Percentiles rank a stretch among this genome's conserved stretches.
These are phyloP conservation scores for Maudiozyma serrabonitensis DNA, from an alignment of 805 yeast genomes.

Conservation along the genomic window DNA sequence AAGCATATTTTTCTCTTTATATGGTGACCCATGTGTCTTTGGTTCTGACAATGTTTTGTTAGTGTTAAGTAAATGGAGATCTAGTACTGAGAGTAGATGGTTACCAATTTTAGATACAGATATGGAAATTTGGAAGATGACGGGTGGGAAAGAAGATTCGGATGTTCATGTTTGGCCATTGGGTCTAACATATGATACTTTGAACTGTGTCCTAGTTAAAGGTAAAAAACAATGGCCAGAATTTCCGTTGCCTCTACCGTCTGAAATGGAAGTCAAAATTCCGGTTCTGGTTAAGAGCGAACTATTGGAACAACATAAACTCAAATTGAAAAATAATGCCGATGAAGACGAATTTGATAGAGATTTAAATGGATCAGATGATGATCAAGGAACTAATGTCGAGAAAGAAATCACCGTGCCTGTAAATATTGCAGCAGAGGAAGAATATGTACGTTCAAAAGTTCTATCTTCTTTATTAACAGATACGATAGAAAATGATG, in stretches of 20 bases:
- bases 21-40: constrained; percentile 83
- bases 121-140: constrained; percentile 39
- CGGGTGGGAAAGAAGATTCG: constrained; percentile 37
- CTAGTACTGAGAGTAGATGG: constrained; percentile 71
- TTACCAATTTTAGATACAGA: constrained; percentile 61
- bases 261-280: constrained; percentile 60
- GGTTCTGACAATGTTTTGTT: constrained; percentile 70
- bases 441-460: constrained; percentile 49
- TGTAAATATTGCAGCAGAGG: constrained; percentile 41
- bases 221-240: constrained; percentile 60
- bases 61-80: constrained; percentile 71
- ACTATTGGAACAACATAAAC: constrained; percentile 21
- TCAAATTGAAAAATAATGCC: constrained; percentile 23
- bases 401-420: constrained; percentile 24
- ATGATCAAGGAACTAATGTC: constrained; percentile 10
- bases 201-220: constrained; percentile 66
- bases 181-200: constrained; percentile 60
- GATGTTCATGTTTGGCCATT: constrained; percentile 80
- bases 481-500: constrained; percentile 43
- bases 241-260: constrained; percentile 76
- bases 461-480: constrained; percentile 52
- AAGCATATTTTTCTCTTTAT: constrained; percentile 75
- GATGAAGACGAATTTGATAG: constrained; percentile 12
- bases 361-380: constrained; percentile 14
- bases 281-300: constrained; percentile 42